Evolutionary conservation across 2,329 filamentous ascomycete species (phyloP), one percentile per base, ranked within the genome.

Genomic region (Bertia moriformis): DNA sequence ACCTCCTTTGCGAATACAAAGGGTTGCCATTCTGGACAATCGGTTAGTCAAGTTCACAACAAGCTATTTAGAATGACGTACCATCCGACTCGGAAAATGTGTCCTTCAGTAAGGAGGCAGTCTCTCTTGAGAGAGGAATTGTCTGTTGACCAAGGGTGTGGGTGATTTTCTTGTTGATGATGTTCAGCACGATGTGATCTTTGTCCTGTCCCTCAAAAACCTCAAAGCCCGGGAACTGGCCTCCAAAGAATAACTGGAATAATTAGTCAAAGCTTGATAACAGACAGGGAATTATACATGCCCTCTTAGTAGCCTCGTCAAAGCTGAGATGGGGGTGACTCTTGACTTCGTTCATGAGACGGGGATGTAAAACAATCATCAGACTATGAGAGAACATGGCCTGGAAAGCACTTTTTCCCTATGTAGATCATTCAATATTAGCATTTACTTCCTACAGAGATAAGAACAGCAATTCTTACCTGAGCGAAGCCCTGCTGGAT

Each of bases 11-110:
- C 51, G 27, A 67, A 53, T 17, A 46, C 42, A 22, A 58, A 46
- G 2, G 56, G 46, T 10, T 52, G 52, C 64, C 65, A 68, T 41
- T 62, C 60, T 51, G 10, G 7, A 27, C 22, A 7, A n/a, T 10
- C n/a, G 22, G 22, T 27, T 35, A 14, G 32, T 17, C 10, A 29
- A 10, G 24, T 29, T n/a, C n/a, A n/a, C n/a, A n/a, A n/a, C n/a
- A n/a, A n/a, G n/a, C n/a, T n/a, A n/a, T n/a, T n/a, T n/a, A n/a
- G n/a, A n/a, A n/a, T n/a, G n/a, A n/a, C n/a, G n/a, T n/a, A n/a
- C n/a, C n/a, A n/a, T n/a, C n/a, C n/a, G n/a, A n/a, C n/a, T n/a
- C n/a, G n/a, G n/a, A n/a, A n/a, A n/a, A n/a, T n/a, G n/a, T n/a
- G n/a, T n/a, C n/a, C n/a, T n/a, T n/a, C 24, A 29, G 24, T 29